phyloP scores from a whole-genome alignment of 2,329 filamentous ascomycete species.

The Tolypocladium pustulatum region DNA sequence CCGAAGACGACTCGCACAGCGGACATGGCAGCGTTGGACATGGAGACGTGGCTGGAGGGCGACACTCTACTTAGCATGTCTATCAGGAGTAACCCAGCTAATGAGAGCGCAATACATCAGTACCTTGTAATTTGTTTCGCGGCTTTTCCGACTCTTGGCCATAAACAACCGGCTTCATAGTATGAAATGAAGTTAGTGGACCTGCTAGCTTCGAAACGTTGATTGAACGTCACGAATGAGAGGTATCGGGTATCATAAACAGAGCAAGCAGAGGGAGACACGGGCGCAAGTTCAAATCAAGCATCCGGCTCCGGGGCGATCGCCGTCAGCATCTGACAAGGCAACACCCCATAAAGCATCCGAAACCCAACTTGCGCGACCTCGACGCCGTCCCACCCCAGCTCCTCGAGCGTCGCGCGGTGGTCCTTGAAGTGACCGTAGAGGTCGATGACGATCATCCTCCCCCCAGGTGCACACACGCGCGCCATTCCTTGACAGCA shows the following conservation, averaged over 20 bases:
- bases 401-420: slow-evolving; percentile 1
- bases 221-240: neutral
- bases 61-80: neutral
- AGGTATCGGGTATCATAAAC: neutral
- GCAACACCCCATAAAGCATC: slow-evolving; percentile 6
- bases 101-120: neutral
- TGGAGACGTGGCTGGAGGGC: neutral
- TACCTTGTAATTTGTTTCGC: neutral
- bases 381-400: slow-evolving; percentile 4
- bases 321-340: slow-evolving; percentile 6
- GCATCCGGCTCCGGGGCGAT: neutral
- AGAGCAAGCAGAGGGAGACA: neutral
- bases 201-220: neutral
- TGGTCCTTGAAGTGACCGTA: slow-evolving; percentile 6
- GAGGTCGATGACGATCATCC: slow-evolving; percentile 5
- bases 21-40: neutral
- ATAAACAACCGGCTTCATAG: neutral
- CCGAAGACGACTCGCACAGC: neutral
- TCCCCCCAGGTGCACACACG: slow-evolving; percentile 5
- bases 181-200: neutral
- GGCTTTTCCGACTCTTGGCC: neutral
- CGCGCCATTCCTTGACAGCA: slow-evolving; percentile 6
- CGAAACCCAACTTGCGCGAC: slow-evolving; percentile 3
- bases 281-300: neutral
- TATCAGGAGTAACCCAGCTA: neutral